Evolutionary conservation across 2,329 filamentous ascomycete genomes (phyloP).

Genomic region (Cylindrodendrum hubeiense): DNA sequence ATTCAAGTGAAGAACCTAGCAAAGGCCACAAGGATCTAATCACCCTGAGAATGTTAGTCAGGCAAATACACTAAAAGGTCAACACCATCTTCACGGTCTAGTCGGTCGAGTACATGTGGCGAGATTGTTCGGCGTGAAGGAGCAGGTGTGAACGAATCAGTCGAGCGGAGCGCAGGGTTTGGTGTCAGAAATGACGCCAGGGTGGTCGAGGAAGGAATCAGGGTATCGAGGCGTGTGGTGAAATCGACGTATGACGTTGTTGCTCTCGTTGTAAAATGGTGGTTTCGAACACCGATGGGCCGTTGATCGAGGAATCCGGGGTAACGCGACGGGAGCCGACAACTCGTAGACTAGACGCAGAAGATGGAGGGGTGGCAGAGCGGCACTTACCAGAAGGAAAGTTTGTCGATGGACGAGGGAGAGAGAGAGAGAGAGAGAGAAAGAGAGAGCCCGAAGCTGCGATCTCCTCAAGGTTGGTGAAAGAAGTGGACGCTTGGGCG

Average conservation of each 20-base stretch:
- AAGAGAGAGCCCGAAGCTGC: conserved; percentile 30
- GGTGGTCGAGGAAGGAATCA: neutral
- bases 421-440: conserved; percentile 27
- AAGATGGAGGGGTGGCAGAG: neutral
- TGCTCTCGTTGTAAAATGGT: neutral
- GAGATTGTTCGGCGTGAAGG: neutral
- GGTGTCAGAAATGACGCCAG: neutral
- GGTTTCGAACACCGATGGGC: neutral
- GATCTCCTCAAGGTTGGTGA: conserved; percentile 33
- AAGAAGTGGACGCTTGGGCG: conserved; percentile 26
- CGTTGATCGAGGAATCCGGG: neutral
- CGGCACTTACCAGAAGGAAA: conserved; percentile 38
- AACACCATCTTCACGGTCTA: neutral
- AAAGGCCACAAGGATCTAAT: conserved; percentile 8
- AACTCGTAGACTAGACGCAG: neutral
- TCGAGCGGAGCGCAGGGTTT: neutral
- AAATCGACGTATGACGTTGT: neutral
- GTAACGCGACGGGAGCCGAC: neutral
- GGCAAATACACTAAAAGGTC: too few species aligned
- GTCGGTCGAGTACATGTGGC: neutral
- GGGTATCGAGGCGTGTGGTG: too few species aligned
- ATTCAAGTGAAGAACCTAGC: neutral
- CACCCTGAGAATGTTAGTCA: conserved; percentile 6
- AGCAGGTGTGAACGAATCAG: neutral
- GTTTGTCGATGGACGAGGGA: conserved; percentile 32